A percentile compares a stretch with the other conserved stretches of the same genome.
These are phyloP conservation scores for Ogataea trehalophila DNA, from an alignment of 805 yeast species.

Conservation along the genomic window DNA sequence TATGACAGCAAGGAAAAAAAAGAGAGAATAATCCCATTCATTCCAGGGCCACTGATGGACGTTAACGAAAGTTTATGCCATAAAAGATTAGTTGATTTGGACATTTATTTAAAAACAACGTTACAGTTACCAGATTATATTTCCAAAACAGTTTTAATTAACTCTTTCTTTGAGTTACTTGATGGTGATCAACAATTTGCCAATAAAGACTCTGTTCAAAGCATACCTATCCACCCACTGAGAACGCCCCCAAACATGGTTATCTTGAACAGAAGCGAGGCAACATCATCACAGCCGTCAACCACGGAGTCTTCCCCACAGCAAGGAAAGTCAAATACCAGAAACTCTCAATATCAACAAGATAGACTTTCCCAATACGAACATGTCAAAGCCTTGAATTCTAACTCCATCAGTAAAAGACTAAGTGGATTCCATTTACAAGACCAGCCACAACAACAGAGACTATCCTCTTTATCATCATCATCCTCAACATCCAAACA, in stretches of 20 bases:
- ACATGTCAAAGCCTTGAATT: slow-evolving; percentile 12
- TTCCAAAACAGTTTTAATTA: slow-evolving; percentile 62
- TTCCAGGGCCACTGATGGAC: slow-evolving; percentile 93
- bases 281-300: slow-evolving; percentile 1
- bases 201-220: slow-evolving; percentile 12
- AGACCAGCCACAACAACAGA: slow-evolving; percentile 7
- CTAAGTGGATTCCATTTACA: slow-evolving; percentile 18
- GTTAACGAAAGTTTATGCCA: slow-evolving; percentile 71
- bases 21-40: slow-evolving; percentile 80
- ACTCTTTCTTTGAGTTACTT: slow-evolving; percentile 61
- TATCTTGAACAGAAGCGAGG: slow-evolving; percentile 20
- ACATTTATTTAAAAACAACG: slow-evolving; percentile 47
- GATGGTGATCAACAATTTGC: slow-evolving; percentile 55
- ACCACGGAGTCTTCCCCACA: slow-evolving; percentile 5
- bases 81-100: slow-evolving; percentile 49
- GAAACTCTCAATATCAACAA: slow-evolving; percentile 40
- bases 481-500: slow-evolving; percentile 8
- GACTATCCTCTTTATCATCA: slow-evolving; percentile 19
- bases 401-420: slow-evolving; percentile 17
- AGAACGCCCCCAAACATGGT: slow-evolving; percentile 29
- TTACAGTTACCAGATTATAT: slow-evolving; percentile 73
- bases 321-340: slow-evolving; percentile 31
- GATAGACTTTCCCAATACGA: slow-evolving; percentile 51
- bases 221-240: slow-evolving; percentile 22
- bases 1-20: slow-evolving; percentile 66